These are phyloP conservation scores for Ceratobasidium sp. DNA, from an alignment of 1,284 basidiomycete genomes.

Conservation along the genomic window DNA sequence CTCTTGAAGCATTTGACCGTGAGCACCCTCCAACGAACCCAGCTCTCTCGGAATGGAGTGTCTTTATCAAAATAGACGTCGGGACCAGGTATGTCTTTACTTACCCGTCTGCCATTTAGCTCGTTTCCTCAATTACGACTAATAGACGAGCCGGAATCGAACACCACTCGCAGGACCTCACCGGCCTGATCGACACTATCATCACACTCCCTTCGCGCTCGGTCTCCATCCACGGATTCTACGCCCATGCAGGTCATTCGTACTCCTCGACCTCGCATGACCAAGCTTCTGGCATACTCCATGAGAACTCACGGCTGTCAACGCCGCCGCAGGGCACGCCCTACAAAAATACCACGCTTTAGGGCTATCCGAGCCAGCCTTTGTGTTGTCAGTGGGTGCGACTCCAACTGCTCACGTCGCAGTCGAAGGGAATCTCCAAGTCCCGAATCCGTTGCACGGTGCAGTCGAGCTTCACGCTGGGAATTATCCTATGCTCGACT, in stretches of 20 bases:
- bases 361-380: conserved; percentile 49
- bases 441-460: conserved; percentile 57
- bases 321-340: conserved; percentile 67
- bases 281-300: conserved; percentile 69
- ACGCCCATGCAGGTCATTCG: conserved; percentile 78
- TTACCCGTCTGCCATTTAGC: conserved; percentile 36
- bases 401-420: conserved; percentile 85
- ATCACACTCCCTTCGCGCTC: conserved; percentile 59
- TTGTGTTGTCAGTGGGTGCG: conserved; percentile 81
- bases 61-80: conserved; percentile 82
- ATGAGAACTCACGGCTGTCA: conserved; percentile 75
- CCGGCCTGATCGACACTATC: conserved; percentile 60
- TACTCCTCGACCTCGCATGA: conserved; percentile 72
- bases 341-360: conserved; percentile 52
- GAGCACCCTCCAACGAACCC: conserved; percentile 43
- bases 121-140: conserved; percentile 2
- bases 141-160: conserved; percentile 80
- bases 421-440: conserved; percentile 50
- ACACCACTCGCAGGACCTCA: conserved; percentile 61
- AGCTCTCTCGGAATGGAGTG: conserved; percentile 62
- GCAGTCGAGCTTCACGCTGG: conserved; percentile 78
- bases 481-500: conserved; percentile 83
- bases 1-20: conserved; percentile 65
- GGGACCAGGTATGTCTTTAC: conserved; percentile 65
- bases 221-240: conserved; percentile 80